Base-by-base conservation (phyloP, 2,329 filamentous ascomycete species). In the Lecanosticta acicola region DNA sequence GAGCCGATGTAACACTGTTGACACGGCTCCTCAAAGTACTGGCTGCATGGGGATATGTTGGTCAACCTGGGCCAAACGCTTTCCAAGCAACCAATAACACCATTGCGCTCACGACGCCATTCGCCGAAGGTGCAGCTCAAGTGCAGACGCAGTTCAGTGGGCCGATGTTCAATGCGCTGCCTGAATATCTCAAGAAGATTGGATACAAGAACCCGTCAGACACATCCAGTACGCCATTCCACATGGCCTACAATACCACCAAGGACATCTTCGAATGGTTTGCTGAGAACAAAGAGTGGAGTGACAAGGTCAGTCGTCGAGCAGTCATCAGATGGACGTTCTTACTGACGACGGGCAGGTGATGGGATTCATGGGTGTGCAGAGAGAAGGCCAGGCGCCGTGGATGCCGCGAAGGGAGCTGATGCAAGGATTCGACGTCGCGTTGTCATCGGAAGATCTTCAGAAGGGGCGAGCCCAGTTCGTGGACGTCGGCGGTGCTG, bases 401-500 rank as follows among this genome's bases (percentile, higher is more conserved):
- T 38, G 37, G 37, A 39, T 39, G 37, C 14, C 18, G 9, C 14
- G 17, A 38, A n/a, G 14, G 19, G 14, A 38, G 7, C 20, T 38
- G 7, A 8, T 38, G 35, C 14, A 38, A 3, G 35, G 35, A 5
- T 19, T 38, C 17, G 39, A 41, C 39, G 11, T 41, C 24, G 26
- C 21, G 13, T 18, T 41, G 13, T 41, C 39, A 11, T 5, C 24
- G 2, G 21, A 32, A 32, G 39, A 41, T 18, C 7, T 18, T 16
- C 11, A 13, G 7, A n/a, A 18, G 16, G 39, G 26, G 10, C 18
- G 39, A 18, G 32, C 33, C 3, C 14, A 16, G 16, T 37, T 43
- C 21, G 32, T 35, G 11, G 41, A 43, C 20, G 21, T 43, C 21
- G 41, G 41, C 14, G 32, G 41, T 26, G 35, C 9, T 18, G 26